A percentile compares a stretch with the other conserved stretches of the same genome.
These are phyloP conservation scores for Vanrija sp. DNA, from an alignment of 1,284 basidiomycete genomes.

Conservation along the genomic window DNA sequence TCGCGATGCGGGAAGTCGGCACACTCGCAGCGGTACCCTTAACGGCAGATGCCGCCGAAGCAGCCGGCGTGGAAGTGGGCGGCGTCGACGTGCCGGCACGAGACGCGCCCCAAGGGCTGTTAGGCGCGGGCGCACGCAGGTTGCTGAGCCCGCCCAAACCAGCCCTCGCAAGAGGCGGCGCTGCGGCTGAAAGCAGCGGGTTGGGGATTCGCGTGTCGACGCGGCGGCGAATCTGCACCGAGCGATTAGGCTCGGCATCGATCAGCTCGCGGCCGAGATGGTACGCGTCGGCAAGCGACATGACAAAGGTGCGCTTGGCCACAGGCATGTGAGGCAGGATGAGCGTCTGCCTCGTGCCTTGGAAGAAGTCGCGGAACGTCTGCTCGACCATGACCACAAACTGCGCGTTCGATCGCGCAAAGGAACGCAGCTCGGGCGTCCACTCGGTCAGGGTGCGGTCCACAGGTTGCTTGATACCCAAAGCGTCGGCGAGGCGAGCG, in stretches of 20 bases:
- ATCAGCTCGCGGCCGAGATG: slow-evolving; percentile 76
- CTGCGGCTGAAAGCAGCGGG: slow-evolving; percentile 60
- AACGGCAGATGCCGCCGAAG: not conserved
- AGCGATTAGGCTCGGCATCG: slow-evolving; percentile 71
- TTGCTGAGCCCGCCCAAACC: slow-evolving; percentile 27
- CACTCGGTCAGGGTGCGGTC: slow-evolving; percentile 55
- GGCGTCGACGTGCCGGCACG: not conserved
- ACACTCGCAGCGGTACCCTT: slow-evolving; percentile 4
- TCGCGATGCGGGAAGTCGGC: slow-evolving; percentile 7
- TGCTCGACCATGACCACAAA: slow-evolving; percentile 72
- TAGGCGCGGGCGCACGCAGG: slow-evolving; percentile 11
- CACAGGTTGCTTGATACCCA: slow-evolving; percentile 62
- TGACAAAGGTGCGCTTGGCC: slow-evolving; percentile 72
- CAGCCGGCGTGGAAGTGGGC: not conserved
- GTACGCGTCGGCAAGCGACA: slow-evolving; percentile 67
- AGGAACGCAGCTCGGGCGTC: slow-evolving; percentile 59
- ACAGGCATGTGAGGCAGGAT: slow-evolving; percentile 74
- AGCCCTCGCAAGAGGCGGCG: slow-evolving; percentile 15
- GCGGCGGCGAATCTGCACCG: slow-evolving; percentile 73
- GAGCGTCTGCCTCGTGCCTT: slow-evolving; percentile 63
- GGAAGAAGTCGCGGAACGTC: slow-evolving; percentile 71
- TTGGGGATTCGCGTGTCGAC: slow-evolving; percentile 72
- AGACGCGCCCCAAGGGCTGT: slow-evolving; percentile 1
- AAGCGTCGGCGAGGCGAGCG: slow-evolving; percentile 75
- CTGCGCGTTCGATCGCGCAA: slow-evolving; percentile 59